These are phyloP conservation scores for Hydrangea macrophylla DNA, from an alignment of 148 eudicot species.

Conservation along the genomic window DNA sequence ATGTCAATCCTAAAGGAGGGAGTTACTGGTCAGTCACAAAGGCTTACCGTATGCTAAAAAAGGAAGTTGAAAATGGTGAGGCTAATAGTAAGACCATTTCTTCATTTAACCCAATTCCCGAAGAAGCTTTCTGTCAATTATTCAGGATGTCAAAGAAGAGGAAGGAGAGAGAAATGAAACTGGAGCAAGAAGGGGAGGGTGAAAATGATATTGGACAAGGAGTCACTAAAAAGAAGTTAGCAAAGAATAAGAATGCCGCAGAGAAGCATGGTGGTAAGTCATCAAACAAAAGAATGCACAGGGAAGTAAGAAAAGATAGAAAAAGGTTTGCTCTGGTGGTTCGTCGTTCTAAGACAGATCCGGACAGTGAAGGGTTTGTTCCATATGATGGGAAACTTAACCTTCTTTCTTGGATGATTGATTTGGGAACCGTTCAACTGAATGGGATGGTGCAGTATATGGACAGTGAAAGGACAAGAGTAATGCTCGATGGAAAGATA, in stretches of 20 bases:
- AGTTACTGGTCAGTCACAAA: conserved; percentile 78
- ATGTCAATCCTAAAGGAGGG: conserved; percentile 57
- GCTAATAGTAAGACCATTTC: conserved; percentile 30
- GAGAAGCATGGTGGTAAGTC: too few species aligned
- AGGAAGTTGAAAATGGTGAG: conserved; percentile 48
- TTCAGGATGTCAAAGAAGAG: conserved; percentile 31
- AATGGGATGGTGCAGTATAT: conserved; percentile 57
- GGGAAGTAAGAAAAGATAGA: conserved; percentile 33
- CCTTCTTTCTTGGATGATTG: conserved; percentile 91
- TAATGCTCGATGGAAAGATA: conserved; percentile 58
- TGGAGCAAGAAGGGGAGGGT: conserved; percentile 13
- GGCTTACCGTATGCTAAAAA: conserved; percentile 58
- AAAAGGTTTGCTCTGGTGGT: conserved; percentile 62
- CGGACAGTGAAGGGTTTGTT: conserved; percentile 35
- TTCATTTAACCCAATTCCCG: conserved; percentile 63
- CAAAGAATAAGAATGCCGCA: conserved; percentile 16
- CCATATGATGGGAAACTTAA: conserved; percentile 54
- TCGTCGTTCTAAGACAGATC: conserved; percentile 57
- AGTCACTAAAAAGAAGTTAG: conserved; percentile 9
- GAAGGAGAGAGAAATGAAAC: conserved; percentile 32
- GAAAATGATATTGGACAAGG: conserved; percentile 21
- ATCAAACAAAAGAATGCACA: conserved; percentile 21
- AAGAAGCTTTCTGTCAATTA: conserved; percentile 56
- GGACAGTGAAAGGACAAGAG: conserved; percentile 32
- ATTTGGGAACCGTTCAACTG: conserved; percentile 46